Conservation (phyloP, 495 filamentous ascomycete genomes). For the Lasiosphaeria ovina region DNA sequence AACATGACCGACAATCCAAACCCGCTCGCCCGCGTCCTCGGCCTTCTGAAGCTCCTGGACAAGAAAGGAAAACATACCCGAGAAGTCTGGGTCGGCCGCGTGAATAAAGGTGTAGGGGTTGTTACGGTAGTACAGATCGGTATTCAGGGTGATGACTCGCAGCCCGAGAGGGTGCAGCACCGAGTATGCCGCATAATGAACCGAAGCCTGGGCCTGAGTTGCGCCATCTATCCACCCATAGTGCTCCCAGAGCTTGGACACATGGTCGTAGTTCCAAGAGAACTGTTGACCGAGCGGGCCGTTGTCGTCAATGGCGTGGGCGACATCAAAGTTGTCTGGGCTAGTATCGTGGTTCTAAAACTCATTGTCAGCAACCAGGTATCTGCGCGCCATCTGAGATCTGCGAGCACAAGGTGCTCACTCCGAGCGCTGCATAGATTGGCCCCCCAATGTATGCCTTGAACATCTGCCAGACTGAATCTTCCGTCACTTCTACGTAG, state of each 20-base stretch:
- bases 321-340: slow-evolving; percentile 49
- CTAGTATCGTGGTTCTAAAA: slow-evolving; percentile 56
- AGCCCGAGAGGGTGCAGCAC: slow-evolving; percentile 48
- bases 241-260: slow-evolving; percentile 51
- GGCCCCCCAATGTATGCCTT: slow-evolving; percentile 56
- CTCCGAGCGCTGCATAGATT: slow-evolving; percentile 47
- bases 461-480: slow-evolving; percentile 51
- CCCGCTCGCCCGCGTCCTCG: slow-evolving; percentile 50
- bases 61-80: slow-evolving; percentile 51
- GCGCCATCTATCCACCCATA: slow-evolving; percentile 49
- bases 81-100: slow-evolving; percentile 48
- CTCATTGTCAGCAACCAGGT: slow-evolving; percentile 5
- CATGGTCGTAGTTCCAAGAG: slow-evolving; percentile 55
- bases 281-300: slow-evolving; percentile 53
- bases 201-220: slow-evolving; percentile 41
- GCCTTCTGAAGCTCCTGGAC: slow-evolving; percentile 52
- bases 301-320: slow-evolving; percentile 45
- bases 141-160: slow-evolving; percentile 53
- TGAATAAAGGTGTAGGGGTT: slow-evolving; percentile 51
- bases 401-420: neutral
- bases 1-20: slow-evolving; percentile 58
- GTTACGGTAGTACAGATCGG: slow-evolving; percentile 51
- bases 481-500: slow-evolving; percentile 52
- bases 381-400: no score
- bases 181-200: slow-evolving; percentile 54